Conservation (phyloP, 2,329 filamentous ascomycete species). For the Colletotrichum tropicicola region DNA sequence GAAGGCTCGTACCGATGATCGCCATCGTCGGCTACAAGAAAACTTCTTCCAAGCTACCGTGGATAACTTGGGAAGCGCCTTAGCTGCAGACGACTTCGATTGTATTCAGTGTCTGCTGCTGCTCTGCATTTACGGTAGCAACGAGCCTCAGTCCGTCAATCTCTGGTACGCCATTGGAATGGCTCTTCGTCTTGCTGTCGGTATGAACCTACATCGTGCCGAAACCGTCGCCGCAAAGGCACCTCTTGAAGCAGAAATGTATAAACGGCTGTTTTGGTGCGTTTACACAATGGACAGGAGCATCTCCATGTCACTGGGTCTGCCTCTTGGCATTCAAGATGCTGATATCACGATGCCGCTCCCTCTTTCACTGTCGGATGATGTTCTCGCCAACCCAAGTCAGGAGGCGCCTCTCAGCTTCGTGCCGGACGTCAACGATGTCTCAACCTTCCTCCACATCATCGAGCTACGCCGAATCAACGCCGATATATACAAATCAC, state of each 20-base stretch:
- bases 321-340: constrained; percentile 35
- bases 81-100: constrained; percentile 33
- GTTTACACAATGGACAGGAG: constrained; percentile 37
- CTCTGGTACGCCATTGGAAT: constrained; percentile 36
- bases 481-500: constrained; percentile 32
- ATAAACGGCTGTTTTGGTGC: constrained; percentile 40
- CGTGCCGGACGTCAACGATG: constrained; percentile 17
- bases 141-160: constrained; percentile 37
- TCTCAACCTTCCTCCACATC: constrained; percentile 37
- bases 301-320: constrained; percentile 37
- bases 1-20: constrained; percentile 3
- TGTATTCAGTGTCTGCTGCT: constrained; percentile 37
- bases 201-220: constrained; percentile 32
- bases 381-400: neutral
- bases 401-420: neutral
- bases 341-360: constrained; percentile 35
- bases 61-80: constrained; percentile 18
- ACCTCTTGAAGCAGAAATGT: constrained; percentile 34
- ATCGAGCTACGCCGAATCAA: constrained; percentile 37
- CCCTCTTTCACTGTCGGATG: constrained; percentile 26
- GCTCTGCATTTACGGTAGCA: constrained; percentile 37
- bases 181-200: constrained; percentile 33
- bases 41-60: neutral
- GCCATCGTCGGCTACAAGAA: neutral
- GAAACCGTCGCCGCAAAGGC: constrained; percentile 29